Base-by-base conservation (phyloP, 2,329 filamentous ascomycete species). In the Diaporthe batatas region DNA sequence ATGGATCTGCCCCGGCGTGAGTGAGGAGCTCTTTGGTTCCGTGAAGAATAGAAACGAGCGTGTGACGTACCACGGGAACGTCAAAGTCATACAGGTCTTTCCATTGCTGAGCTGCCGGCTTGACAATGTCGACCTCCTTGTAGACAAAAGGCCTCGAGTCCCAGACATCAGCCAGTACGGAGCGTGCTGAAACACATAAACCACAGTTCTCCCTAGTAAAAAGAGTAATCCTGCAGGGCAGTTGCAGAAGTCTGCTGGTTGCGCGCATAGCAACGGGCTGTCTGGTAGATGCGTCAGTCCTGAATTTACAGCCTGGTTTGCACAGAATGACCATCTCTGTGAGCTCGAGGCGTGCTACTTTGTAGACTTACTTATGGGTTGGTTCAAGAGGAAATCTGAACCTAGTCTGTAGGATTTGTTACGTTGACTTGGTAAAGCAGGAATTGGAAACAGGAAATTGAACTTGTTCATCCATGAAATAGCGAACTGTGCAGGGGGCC, bases 61-160 rank as follows among this genome's bases (percentile, higher is more conserved):
- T 32, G 3, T 42, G 44, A 81, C 87, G 78, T 84, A 95, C 93
- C 78, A 95, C 93, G 0, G 93, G 93, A 10, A 94, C 93, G 77
- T 96, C 93, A 80, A 95, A 94, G 72, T 95, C 93, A 79, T 96
- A 96, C 1, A 94, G 79, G 64, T 91, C 86, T 78, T 89, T 91
- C 93, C 93, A 96, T 32, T 85, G 83, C 75, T 90, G 88, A 21
- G 87, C 86, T 34, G 90, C 88, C 0, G 88, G 85, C 64, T 88
- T 87, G 82, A 93, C 90, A 64, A 95, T 90, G 79, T 95, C 87
- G 74, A 94, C 85, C 80, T 95, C 92, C 10, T 86, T 84, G 81
- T 91, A 94, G 23, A 86, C 86, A 81, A 95, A 94, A 0, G 91
- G 91, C 34, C 91, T 85, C 36, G 83, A 81, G 72, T 93, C 89